Evolutionary conservation across 352 stramenopile genomes (phyloP), one percentile per base, ranked within the genome.

Genomic region (Phytophthora hibernalis): DNA sequence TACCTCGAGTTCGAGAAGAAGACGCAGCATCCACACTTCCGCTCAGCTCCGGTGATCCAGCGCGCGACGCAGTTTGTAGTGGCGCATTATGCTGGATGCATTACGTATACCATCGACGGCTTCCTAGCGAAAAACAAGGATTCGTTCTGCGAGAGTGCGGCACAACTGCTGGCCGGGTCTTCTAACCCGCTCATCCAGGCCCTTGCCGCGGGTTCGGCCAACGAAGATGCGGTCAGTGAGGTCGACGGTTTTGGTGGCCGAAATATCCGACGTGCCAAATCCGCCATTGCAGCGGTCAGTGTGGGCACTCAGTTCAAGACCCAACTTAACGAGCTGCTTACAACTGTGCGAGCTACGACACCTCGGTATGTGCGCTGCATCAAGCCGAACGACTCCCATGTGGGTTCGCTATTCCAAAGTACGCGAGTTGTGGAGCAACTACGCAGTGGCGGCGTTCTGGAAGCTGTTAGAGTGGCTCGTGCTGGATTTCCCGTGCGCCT

Each of bases 351-450:
- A 24, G 79, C 79, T 21, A 99, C 97, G 7, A 87, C 91, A 22
- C 97, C 97, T 40, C 97, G 99, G 78, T 99, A 99, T 77, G 95
- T 99, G 55, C 95, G 97, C 58, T 99, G 98, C 72, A 91, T 99
- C 37, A 99, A 99, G 70, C 97, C 98, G 30, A 99, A 99, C 70
- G 96, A 99, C 76, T 60, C 37, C 1, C 90, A 91, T 52, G 64
- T 77, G 28, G 60, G 72, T n/a, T 79, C 78, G 2, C 43, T 73
- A 20, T 99, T 99, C 64, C 45, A 83, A 42, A 80, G 75, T 15
- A 59, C 64, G 7, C 83, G 87, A 35, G 83, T 96, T 11, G 80
- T 96, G 8, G 89, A 97, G 47, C 91, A 97, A 57, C 69, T 97
- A 12, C 84, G 85, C 24, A 94, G 88, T 53, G 89, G 87, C 10